Evolutionary conservation across 1,284 basidiomycete species (phyloP).

Genomic region (Cutaneotrichosporon sp.): DNA sequence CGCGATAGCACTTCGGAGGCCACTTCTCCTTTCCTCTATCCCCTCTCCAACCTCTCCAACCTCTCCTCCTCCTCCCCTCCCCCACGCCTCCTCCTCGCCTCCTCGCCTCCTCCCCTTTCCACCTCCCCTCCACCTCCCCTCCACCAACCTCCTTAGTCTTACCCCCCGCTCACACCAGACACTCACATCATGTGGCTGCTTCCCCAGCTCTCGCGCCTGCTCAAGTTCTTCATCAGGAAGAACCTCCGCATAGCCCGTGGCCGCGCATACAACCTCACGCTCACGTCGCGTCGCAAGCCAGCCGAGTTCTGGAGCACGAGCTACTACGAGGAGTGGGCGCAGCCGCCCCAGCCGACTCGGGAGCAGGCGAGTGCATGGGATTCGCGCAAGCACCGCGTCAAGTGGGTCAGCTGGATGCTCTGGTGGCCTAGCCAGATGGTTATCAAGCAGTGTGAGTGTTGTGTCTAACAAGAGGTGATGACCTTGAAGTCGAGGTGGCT

Average conservation of each 20-base stretch:
- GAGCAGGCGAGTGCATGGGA: conserved; percentile 28
- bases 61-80: too few species aligned
- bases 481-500: conserved; percentile 5
- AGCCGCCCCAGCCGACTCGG: conserved; percentile 59
- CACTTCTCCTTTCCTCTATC: too few species aligned
- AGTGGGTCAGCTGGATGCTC: conserved; percentile 53
- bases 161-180: conserved; percentile 56
- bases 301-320: conserved; percentile 74
- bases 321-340: conserved; percentile 82
- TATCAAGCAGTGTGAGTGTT: conserved; percentile 56
- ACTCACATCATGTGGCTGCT: conserved; percentile 70
- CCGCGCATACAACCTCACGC: conserved; percentile 70
- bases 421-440: conserved; percentile 60
- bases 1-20: too few species aligned
- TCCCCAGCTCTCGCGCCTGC: conserved; percentile 68
- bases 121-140: neutral
- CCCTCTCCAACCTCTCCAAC: too few species aligned
- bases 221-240: conserved; percentile 72
- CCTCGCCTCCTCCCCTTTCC: neutral
- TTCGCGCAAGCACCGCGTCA: conserved; percentile 31
- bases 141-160: neutral
- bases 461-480: neutral
- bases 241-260: conserved; percentile 74
- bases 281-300: conserved; percentile 72
- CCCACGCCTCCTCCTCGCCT: too few species aligned